Evolutionary conservation across 2,329 filamentous ascomycete species (phyloP).

Genomic region (Lasiodiplodia theobromae): DNA sequence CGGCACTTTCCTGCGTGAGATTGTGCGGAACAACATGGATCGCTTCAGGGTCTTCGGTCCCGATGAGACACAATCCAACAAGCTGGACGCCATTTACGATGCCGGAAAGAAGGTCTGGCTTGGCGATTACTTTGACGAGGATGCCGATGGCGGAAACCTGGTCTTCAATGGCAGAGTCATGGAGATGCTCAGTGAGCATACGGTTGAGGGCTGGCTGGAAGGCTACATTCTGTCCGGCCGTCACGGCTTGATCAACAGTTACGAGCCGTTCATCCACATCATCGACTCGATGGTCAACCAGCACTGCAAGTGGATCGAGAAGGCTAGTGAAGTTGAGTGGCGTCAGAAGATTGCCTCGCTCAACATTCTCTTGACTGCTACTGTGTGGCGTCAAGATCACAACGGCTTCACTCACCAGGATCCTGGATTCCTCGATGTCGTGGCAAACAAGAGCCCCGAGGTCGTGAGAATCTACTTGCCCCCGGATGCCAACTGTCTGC

Average conservation of each 20-base stretch:
- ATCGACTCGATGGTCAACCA: constrained; percentile 88
- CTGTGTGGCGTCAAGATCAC: constrained; percentile 84
- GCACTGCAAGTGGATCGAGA: constrained; percentile 87
- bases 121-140: constrained; percentile 79
- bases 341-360: constrained; percentile 75
- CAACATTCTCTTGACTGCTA: constrained; percentile 80
- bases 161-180: constrained; percentile 72
- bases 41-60: constrained; percentile 81
- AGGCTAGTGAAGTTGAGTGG: constrained; percentile 81
- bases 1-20: constrained; percentile 70
- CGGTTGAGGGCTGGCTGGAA: constrained; percentile 80
- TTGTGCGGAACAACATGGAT: constrained; percentile 68
- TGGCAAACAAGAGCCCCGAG: constrained; percentile 81
- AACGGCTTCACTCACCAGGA: constrained; percentile 86
- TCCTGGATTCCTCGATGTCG: constrained; percentile 79
- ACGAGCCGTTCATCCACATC: constrained; percentile 83
- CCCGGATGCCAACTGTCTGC: constrained; percentile 78
- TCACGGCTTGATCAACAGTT: constrained; percentile 79
- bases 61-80: constrained; percentile 84
- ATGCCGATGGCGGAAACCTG: constrained; percentile 76
- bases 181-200: constrained; percentile 86
- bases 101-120: constrained; percentile 82
- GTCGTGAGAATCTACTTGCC: constrained; percentile 83
- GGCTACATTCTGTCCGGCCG: constrained; percentile 78
- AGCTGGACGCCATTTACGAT: constrained; percentile 74